Percentiles rank a stretch among this genome's conserved stretches.
Conservation (phyloP, 768 basidiomycete genomes). For the Amyloporia xantha region DNA sequence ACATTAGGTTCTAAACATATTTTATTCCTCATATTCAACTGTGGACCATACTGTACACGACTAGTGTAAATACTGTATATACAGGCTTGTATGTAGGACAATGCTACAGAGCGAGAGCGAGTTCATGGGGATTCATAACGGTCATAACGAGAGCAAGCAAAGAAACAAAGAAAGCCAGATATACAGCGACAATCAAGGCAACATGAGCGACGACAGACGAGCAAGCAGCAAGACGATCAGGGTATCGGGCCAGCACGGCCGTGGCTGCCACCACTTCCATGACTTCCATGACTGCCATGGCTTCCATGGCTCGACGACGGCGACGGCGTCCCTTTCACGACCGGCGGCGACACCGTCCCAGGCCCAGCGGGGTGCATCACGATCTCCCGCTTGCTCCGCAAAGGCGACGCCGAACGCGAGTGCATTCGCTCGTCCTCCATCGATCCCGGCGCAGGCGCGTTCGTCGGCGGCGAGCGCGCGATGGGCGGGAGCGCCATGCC, state of each 20-base stretch:
- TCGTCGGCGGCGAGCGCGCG: constrained; percentile 56
- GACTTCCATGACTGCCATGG: too few species aligned
- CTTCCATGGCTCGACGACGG: constrained; percentile 40
- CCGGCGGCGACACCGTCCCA: constrained; percentile 28
- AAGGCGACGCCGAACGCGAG: constrained; percentile 31
- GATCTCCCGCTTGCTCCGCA: constrained; percentile 48
- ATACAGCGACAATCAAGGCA: too few species aligned
- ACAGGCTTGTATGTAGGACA: neutral
- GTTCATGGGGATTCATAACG: neutral
- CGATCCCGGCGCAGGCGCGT: constrained; percentile 42
- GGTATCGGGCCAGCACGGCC: neutral
- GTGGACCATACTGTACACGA: neutral
- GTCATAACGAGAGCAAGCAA: neutral
- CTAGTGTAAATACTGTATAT: neutral
- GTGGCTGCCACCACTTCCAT: too few species aligned
- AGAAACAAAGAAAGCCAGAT: too few species aligned
- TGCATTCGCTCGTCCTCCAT: constrained; percentile 47
- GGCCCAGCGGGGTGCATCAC: constrained; percentile 31
- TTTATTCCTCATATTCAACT: neutral
- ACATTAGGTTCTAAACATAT: too few species aligned
- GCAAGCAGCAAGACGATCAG: neutral
- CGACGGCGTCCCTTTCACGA: constrained; percentile 46
- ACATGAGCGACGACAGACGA: neutral
- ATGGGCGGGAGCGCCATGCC: constrained; percentile 55
- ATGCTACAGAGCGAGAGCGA: neutral